Percentiles rank a stretch among this genome's conserved stretches.
Conservation (phyloP, 345 rosid genomes). For the Hibiscus syriacus region DNA sequence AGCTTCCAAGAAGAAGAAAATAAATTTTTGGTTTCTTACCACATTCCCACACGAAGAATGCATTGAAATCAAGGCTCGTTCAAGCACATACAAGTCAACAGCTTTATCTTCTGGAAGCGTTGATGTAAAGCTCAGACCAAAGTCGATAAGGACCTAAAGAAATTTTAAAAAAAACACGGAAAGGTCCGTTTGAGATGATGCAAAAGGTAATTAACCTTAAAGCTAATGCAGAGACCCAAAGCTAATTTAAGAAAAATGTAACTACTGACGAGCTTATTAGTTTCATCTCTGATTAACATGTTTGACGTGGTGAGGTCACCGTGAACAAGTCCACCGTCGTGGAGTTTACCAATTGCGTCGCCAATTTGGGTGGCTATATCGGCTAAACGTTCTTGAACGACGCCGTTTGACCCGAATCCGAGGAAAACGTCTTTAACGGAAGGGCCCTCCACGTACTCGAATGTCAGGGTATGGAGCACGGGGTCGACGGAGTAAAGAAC, state of each 20-base stretch:
- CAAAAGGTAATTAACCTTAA: background rate
- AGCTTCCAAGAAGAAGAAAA: background rate
- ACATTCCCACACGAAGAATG: conserved; percentile 97
- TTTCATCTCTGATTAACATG: conserved; percentile 58
- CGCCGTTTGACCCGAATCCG: conserved; percentile 56
- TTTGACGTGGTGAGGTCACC: conserved; percentile 96
- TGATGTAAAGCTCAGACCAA: conserved; percentile 58
- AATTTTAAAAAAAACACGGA: background rate
- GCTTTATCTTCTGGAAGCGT: conserved; percentile 93
- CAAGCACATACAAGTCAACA: conserved; percentile 89
- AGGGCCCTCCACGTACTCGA: conserved; percentile 75
- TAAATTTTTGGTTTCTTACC: conserved; percentile 33
- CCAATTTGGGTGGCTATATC: conserved; percentile 86
- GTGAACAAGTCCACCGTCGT: conserved; percentile 94
- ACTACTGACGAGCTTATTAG: conserved; percentile 61
- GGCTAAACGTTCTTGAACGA: conserved; percentile 56
- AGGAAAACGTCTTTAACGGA: conserved; percentile 77
- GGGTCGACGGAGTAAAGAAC: conserved; percentile 71
- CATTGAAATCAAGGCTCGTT: conserved; percentile 85
- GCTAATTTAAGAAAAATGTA: background rate
- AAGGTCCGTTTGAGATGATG: background rate
- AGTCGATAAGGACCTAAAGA: background rate
- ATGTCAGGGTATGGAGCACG: conserved; percentile 55
- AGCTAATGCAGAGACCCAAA: background rate
- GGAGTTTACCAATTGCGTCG: conserved; percentile 73